Percentiles rank a stretch among this genome's conserved stretches.
Conservation (phyloP, 495 filamentous ascomycete species). For the Durotheca rogersii region DNA sequence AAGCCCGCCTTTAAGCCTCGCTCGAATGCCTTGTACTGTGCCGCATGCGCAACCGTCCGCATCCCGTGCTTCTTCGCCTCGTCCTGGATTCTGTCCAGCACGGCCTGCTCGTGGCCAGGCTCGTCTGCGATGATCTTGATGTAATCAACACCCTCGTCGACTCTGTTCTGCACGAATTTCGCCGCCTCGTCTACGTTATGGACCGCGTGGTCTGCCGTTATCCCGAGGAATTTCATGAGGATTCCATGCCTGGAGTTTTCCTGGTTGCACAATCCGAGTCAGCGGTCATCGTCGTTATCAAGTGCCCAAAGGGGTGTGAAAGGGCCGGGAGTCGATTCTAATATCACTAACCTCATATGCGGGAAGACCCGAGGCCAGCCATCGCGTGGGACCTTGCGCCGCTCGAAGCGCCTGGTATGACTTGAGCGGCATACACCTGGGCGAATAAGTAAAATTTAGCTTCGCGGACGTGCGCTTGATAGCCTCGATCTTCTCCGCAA, state of each 20-base stretch:
- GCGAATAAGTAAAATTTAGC: background rate
- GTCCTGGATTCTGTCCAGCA: conserved; percentile 27
- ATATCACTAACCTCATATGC: conserved; percentile 21
- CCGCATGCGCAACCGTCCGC: conserved; percentile 31
- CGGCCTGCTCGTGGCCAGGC: conserved; percentile 34
- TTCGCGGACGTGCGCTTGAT: too few species aligned
- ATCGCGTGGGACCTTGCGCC: conserved; percentile 15
- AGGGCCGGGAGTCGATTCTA: too few species aligned
- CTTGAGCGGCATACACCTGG: conserved; percentile 12
- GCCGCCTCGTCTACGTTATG: conserved; percentile 30
- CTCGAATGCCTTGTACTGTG: conserved; percentile 23
- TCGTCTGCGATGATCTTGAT: conserved; percentile 42
- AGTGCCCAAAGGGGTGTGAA: too few species aligned
- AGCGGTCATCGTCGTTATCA: background rate
- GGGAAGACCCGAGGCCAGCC: conserved; percentile 19
- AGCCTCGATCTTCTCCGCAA: too few species aligned
- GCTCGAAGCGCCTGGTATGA: conserved; percentile 14
- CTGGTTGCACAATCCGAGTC: background rate
- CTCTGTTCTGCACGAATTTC: conserved; percentile 36
- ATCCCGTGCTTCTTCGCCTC: conserved; percentile 27
- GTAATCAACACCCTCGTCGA: conserved; percentile 37
- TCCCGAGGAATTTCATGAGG: conserved; percentile 12
- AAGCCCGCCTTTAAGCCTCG: conserved; percentile 30
- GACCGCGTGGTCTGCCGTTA: conserved; percentile 24
- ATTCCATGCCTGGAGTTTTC: conserved; percentile 23